Conservation (phyloP, 306 rosid genomes). For the Ammopiptanthus mongolicus region DNA sequence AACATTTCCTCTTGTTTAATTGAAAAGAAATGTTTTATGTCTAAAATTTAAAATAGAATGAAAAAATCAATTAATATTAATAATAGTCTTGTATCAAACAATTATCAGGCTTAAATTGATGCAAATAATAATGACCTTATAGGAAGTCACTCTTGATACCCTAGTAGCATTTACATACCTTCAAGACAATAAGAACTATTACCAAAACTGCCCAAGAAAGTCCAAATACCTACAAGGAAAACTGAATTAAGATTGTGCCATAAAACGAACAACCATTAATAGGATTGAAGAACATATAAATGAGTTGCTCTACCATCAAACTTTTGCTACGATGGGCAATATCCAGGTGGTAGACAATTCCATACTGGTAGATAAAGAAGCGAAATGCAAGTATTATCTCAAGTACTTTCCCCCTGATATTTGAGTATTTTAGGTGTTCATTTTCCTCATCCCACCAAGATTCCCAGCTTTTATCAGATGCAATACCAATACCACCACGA, state of each 20-base stretch:
- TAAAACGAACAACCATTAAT: conserved; percentile 4
- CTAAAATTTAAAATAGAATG: not conserved
- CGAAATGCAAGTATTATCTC: conserved; percentile 82
- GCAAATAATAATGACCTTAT: not conserved
- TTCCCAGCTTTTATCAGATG: conserved; percentile 88
- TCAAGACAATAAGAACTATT: conserved; percentile 62
- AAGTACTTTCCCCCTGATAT: conserved; percentile 63
- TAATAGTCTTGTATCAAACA: not conserved
- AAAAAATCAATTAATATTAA: not conserved
- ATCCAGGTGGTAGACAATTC: conserved; percentile 88
- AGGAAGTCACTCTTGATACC: not conserved
- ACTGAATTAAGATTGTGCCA: conserved; percentile 18
- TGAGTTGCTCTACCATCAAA: conserved; percentile 53
- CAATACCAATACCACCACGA: conserved; percentile 91
- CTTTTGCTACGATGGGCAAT: conserved; percentile 64
- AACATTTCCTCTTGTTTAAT: not conserved
- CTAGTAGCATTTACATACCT: conserved; percentile 44
- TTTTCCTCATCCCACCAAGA: conserved; percentile 98
- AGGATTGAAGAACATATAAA: conserved; percentile 5
- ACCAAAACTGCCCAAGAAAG: conserved; percentile 84
- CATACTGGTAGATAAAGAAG: conserved; percentile 88
- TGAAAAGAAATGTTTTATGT: not conserved
- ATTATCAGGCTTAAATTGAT: not conserved
- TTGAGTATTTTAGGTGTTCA: conserved; percentile 78
- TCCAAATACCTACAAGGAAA: conserved; percentile 59